Base-by-base conservation (phyloP, 768 basidiomycete species). In the Panaeolus papilionaceus region DNA sequence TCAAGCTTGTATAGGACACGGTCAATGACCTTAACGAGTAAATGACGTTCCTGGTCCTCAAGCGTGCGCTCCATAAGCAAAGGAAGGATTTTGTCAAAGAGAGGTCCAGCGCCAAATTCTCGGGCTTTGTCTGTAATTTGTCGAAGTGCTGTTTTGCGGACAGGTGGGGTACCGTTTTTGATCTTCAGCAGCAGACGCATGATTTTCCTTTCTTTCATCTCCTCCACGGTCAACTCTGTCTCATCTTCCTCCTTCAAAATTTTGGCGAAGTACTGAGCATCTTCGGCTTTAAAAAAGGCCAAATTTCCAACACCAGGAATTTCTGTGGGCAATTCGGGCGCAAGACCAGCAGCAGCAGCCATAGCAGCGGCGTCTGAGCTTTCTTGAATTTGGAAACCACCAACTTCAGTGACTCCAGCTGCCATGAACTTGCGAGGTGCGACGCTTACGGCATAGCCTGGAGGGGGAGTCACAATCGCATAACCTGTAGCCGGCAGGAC, bases 111-210 rank as follows among this genome's bases (percentile, higher is more conserved):
- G 63, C 98, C 97, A 67, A 99, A 98, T 74, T 99, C 96, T 71
- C 98, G 92, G 69, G 98, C 98, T 78, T 98, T 98, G 85, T 99
- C 98, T 16, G 98, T 99, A 74, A 99, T 99, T 76, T 99, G 97
- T 63, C 97, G 89, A 42, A 99, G 89, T 12, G 98, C 98, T 1
- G 97, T 95, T 80, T 99, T 99, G 67, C 98, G 92, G 67, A 98
- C 96, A 11, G 98, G 97, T 33, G 98, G 98, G 2, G 97, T 99
- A 62, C 98, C 98, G 76, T 99, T 99, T 85, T 99, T 99, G 81
- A 99, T 99, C 81, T 99, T 99, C 72, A 99, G 86, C 64, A 99
- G 83, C 26, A 99, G 82, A 28, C 98, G 92, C 96, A 99, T 98
- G 73, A 99, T 99, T 80, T 99, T 99, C 75, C 97, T 90, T 82